Evolutionary conservation across 345 rosid species (phyloP).

Genomic region (Orychophragmus violaceus): DNA sequence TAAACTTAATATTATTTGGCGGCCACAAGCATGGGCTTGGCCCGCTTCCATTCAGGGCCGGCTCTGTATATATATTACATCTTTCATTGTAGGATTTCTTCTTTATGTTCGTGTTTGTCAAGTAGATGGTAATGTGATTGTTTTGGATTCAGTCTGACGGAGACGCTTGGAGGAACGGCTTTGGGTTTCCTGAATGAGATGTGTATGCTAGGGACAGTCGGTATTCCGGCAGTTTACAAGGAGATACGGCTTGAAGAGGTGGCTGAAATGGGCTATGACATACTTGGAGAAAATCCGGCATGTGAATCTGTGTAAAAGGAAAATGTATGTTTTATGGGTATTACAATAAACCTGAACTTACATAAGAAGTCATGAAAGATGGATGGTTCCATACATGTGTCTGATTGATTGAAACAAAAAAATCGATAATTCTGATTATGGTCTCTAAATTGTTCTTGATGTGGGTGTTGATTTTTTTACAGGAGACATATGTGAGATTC

Average conservation of each 20-base stretch:
- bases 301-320: constrained; percentile 87
- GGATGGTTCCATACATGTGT: constrained; percentile 98
- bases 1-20: no score
- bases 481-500: constrained; percentile 83
- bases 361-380: constrained; percentile 56
- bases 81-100: background rate
- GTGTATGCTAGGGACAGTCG: no score
- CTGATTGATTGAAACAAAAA: background rate
- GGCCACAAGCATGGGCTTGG: no score
- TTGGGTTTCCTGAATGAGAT: constrained; percentile 76
- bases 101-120: background rate
- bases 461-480: background rate
- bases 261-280: constrained; percentile 86
- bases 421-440: background rate
- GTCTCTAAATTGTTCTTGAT: background rate
- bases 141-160: constrained; percentile 64
- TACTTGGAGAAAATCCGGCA: constrained; percentile 55
- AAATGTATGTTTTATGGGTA: constrained; percentile 62
- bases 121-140: background rate
- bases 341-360: constrained; percentile 74
- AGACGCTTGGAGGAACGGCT: constrained; percentile 75
- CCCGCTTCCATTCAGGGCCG: no score
- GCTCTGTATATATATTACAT: constrained; percentile 37
- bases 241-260: constrained; percentile 80
- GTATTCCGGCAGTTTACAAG: no score